Percentiles rank a stretch among this genome's conserved stretches.
Evolutionary conservation across 345 rosid species (phyloP).

Genomic region (Salix viminalis): DNA sequence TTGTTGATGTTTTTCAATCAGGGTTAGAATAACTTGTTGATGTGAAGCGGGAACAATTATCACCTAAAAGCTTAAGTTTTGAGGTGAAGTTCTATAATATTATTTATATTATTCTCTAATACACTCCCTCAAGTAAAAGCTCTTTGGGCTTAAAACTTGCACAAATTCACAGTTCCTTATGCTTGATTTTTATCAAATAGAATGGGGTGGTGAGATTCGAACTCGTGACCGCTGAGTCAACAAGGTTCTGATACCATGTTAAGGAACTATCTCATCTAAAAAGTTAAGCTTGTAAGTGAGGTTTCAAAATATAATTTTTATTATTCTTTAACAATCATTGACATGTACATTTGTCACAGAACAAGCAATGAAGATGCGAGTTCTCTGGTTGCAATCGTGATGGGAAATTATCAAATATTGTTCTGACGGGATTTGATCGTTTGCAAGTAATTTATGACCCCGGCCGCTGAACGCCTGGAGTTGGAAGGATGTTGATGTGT

Average conservation of each 20-base stretch:
- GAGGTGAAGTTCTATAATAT: too few relatives aligned
- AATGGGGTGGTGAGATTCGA: too few relatives aligned
- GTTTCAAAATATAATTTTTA: too few relatives aligned
- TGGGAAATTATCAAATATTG: neutral
- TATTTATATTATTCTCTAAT: too few relatives aligned
- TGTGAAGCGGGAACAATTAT: neutral
- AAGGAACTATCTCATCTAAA: too few relatives aligned
- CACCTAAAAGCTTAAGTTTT: too few relatives aligned
- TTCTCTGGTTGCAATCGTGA: neutral
- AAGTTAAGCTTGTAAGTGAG: rapidly evolving
- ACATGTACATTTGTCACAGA: neutral
- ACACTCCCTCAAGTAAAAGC: rapidly evolving
- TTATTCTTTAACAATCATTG: rapidly evolving
- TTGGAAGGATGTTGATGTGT: neutral
- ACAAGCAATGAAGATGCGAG: neutral
- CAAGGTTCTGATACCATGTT: too few relatives aligned
- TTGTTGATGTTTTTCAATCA: too few relatives aligned
- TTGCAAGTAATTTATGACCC: neutral
- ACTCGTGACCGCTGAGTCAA: too few relatives aligned
- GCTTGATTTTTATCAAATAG: too few relatives aligned
- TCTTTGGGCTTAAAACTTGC: too few relatives aligned
- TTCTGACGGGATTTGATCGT: neutral
- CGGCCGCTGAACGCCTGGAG: neutral
- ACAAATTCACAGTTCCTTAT: too few relatives aligned
- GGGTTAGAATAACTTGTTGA: neutral